Evolutionary conservation across 331 rosid genomes (phyloP).

Genomic region (Malus hybrid): DNA sequence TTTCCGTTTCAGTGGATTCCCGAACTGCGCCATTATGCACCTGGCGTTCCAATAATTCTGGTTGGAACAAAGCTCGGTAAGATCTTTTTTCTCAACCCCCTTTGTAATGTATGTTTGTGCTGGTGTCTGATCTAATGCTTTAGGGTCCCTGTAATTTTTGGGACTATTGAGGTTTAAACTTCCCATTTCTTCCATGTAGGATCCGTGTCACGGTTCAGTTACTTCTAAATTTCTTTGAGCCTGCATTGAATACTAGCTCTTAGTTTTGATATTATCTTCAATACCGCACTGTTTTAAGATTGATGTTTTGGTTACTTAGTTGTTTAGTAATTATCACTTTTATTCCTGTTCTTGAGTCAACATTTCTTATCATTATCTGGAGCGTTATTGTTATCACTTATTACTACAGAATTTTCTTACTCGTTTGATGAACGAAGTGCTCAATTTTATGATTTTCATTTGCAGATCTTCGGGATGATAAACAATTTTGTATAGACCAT

Average conservation of each 20-base stretch:
- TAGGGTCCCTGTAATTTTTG: not conserved
- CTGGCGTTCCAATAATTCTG: slow-evolving; percentile 69
- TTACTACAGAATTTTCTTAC: not conserved
- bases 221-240: not conserved
- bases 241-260: not conserved
- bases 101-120: not conserved
- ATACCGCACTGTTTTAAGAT: not conserved
- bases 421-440: not conserved
- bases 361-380: too few species aligned
- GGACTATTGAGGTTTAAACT: not conserved
- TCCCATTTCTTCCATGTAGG: not conserved
- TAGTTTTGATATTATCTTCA: not conserved
- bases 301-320: not conserved
- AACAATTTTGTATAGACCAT: slow-evolving; percentile 50
- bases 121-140: not conserved
- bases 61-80: slow-evolving; percentile 71
- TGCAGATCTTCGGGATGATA: slow-evolving; percentile 74
- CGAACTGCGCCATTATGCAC: slow-evolving; percentile 70
- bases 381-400: not conserved
- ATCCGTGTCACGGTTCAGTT: not conserved
- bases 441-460: not conserved
- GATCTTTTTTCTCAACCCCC: not conserved
- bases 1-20: slow-evolving; percentile 63
- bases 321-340: too few species aligned
- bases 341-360: too few species aligned